These are phyloP conservation scores for Phoma sp. DNA, from an alignment of 2,329 filamentous ascomycete species.

Conservation along the genomic window DNA sequence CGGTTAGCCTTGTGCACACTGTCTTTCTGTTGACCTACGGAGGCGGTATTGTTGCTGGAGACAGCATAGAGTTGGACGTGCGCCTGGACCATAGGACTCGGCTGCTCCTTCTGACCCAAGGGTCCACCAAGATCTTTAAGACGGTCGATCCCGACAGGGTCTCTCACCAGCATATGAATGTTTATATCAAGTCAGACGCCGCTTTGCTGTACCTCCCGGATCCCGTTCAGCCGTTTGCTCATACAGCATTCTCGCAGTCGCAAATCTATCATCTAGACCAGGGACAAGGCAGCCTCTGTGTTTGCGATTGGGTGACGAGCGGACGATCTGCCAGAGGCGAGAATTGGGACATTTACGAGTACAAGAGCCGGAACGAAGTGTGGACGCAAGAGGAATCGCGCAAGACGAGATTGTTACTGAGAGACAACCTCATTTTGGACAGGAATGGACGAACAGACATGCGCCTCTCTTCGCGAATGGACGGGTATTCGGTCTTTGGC, in stretches of 20 bases:
- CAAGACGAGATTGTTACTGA: conserved; percentile 71
- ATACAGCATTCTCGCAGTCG: conserved; percentile 81
- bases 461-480: conserved; percentile 63
- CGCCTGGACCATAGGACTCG: conserved; percentile 68
- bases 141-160: conserved; percentile 60
- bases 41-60: conserved; percentile 88
- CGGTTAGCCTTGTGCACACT: conserved; percentile 66
- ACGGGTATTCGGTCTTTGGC: conserved; percentile 77
- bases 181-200: conserved; percentile 56
- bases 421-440: conserved; percentile 82
- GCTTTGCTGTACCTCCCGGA: conserved; percentile 77
- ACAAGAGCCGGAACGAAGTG: conserved; percentile 89
- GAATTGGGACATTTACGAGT: conserved; percentile 81
- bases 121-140: conserved; percentile 96
- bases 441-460: conserved; percentile 47
- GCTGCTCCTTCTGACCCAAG: conserved; percentile 68
- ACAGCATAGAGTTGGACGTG: conserved; percentile 77
- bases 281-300: conserved; percentile 68
- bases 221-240: conserved; percentile 88
- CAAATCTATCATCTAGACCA: conserved; percentile 72
- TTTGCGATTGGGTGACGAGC: conserved; percentile 93
- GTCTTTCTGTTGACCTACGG: conserved; percentile 94
- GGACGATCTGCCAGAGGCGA: conserved; percentile 86
- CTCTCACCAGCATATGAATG: conserved; percentile 58
- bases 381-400: conserved; percentile 58